Evolutionary conservation across 108 stramenopile genomes (phyloP), one percentile per base, ranked within the genome.

Genomic region (Pseudonitzschia pungens): DNA sequence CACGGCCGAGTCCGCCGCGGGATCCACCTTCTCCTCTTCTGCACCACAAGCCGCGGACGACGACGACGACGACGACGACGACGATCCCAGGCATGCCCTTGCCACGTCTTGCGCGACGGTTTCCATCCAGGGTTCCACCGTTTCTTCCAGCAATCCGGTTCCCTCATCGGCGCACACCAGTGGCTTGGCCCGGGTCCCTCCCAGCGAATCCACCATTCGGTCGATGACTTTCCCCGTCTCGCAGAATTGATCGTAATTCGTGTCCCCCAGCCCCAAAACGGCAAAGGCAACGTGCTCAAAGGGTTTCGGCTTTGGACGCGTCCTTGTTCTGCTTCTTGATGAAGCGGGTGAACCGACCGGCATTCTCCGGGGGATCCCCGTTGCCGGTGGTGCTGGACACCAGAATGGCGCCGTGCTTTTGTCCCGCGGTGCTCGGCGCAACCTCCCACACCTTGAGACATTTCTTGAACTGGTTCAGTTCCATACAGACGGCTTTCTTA

Each of bases 281-380:
- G 84, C 76, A 71, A 77, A 95, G 0, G 80, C 81, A 8, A 84
- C 74, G 33, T 85, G 80, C 36, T 68, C 36, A 69, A 95, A 83
- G 11, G 91, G 78, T 44, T 60, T 32, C 1, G 65, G 29, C 3
- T 62, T n/a, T n/a, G 43, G 43, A 43, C 8, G 8, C 58, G 21
- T 72, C 69, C 27, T 72, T 51, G 18, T 55, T 58, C 62, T 88
- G 86, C 24, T 69, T 69, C 57, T 91, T 92, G 28, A 92, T 10
- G 60, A 71, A 89, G 0, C 96, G 88, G 28, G 88, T 77, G 67
- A 95, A 96, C 7, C 90, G 85, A 40, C 72, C 65, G 6, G 88
- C 87, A 58, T 96, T 96, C 72, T 96, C 95, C 29, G 97, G 97
- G 0, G 92, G 73, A 69, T 97, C 97, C 22, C 94, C 97, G 63